These are phyloP conservation scores for Phytophthora citrophthora DNA, from an alignment of 352 stramenopile species.

Conservation along the genomic window DNA sequence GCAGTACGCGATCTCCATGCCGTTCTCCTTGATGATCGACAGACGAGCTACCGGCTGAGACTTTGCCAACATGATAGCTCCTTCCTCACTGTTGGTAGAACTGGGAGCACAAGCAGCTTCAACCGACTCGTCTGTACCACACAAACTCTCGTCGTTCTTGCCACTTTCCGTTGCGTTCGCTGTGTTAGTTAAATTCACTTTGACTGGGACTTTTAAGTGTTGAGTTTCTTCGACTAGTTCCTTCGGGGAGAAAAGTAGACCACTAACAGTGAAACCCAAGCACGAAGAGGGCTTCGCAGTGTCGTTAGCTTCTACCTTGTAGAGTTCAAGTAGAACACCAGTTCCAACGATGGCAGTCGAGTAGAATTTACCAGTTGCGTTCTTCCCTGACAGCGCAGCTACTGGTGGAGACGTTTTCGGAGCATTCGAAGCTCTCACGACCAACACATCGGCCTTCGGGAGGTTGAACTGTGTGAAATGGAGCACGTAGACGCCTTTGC, in stretches of 20 bases:
- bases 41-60: slow-evolving; percentile 66
- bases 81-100: slow-evolving; percentile 27
- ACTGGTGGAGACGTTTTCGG: slow-evolving; percentile 17
- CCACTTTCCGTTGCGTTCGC: slow-evolving; percentile 15
- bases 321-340: slow-evolving; percentile 58
- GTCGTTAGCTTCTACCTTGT: slow-evolving; percentile 14
- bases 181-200: slow-evolving; percentile 26
- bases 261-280: slow-evolving; percentile 57
- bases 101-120: slow-evolving; percentile 66
- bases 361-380: slow-evolving; percentile 64
- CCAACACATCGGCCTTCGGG: slow-evolving; percentile 51
- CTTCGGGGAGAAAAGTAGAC: slow-evolving; percentile 51
- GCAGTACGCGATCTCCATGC: slow-evolving; percentile 66
- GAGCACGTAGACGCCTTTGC: slow-evolving; percentile 62
- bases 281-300: slow-evolving; percentile 28
- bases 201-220: slow-evolving; percentile 25
- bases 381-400: slow-evolving; percentile 45
- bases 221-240: slow-evolving; percentile 34
- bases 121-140: slow-evolving; percentile 68
- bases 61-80: slow-evolving; percentile 45
- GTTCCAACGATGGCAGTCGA: slow-evolving; percentile 49
- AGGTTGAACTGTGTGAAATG: slow-evolving; percentile 66
- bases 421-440: slow-evolving; percentile 41
- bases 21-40: slow-evolving; percentile 70
- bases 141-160: slow-evolving; percentile 66